phyloP scores from a whole-genome alignment of 2,329 filamentous ascomycete species.

The Calonectria ilicicola region DNA sequence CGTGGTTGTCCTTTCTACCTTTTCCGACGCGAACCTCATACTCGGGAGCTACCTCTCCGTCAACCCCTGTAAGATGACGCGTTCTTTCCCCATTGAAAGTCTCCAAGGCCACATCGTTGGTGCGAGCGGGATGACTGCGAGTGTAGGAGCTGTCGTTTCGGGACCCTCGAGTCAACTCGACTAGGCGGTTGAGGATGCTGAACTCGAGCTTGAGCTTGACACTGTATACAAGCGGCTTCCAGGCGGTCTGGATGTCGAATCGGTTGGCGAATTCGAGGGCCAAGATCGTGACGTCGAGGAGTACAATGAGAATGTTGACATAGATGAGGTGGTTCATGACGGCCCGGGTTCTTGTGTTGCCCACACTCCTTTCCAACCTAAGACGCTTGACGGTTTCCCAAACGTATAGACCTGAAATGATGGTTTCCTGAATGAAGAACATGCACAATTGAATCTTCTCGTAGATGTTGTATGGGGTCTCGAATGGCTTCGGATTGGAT shows the following conservation, averaged over 20 bases:
- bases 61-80: slow-evolving; percentile 8
- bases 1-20: slow-evolving; percentile 12
- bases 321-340: slow-evolving; percentile 53
- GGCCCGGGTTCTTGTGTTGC: slow-evolving; percentile 24
- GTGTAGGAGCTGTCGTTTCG: slow-evolving; percentile 36
- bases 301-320: slow-evolving; percentile 56
- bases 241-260: slow-evolving; percentile 39
- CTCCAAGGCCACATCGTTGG: slow-evolving; percentile 31
- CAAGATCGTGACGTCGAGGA: slow-evolving; percentile 50
- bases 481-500: slow-evolving; percentile 32
- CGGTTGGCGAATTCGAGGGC: slow-evolving; percentile 55
- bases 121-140: slow-evolving; percentile 25
- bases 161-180: slow-evolving; percentile 37
- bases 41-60: slow-evolving; percentile 25
- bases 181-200: slow-evolving; percentile 49
- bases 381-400: slow-evolving; percentile 63
- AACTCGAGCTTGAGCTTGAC: slow-evolving; percentile 54
- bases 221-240: slow-evolving; percentile 47
- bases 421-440: slow-evolving; percentile 67
- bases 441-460: slow-evolving; percentile 67
- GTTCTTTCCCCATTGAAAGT: slow-evolving; percentile 31
- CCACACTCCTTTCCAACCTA: slow-evolving; percentile 51
- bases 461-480: slow-evolving; percentile 54
- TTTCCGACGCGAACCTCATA: slow-evolving; percentile 38
- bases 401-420: slow-evolving; percentile 66